Conservation (phyloP, 805 yeast genomes). For the Ogataea saltuana region DNA sequence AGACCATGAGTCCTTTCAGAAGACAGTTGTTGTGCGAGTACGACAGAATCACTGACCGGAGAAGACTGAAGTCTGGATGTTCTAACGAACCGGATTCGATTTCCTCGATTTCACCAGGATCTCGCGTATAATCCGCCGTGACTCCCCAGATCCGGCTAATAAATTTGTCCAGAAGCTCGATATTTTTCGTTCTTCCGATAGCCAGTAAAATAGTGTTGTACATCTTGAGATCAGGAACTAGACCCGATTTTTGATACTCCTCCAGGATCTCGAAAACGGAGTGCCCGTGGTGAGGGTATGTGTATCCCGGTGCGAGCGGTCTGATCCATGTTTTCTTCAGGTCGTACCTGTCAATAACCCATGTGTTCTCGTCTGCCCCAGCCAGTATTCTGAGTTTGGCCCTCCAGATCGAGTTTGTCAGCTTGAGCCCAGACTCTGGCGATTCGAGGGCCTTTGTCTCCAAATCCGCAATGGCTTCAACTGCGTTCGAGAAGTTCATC, state of each 20-base stretch:
- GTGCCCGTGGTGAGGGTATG: constrained; percentile 17
- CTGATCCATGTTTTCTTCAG: constrained; percentile 19
- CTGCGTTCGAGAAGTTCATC: constrained; percentile 22
- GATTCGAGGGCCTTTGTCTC: constrained; percentile 18
- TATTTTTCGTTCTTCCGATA: constrained; percentile 31
- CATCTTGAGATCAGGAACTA: constrained; percentile 26
- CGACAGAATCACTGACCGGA: constrained; percentile 32
- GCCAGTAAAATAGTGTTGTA: constrained; percentile 30
- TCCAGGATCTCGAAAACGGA: constrained; percentile 19
- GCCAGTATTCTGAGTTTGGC: constrained; percentile 28
- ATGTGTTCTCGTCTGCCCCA: constrained; percentile 25
- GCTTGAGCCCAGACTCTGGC: constrained; percentile 5
- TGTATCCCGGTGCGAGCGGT: constrained; percentile 11
- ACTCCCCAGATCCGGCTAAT: constrained; percentile 34
- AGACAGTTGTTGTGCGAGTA: constrained; percentile 34
- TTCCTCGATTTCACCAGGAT: constrained; percentile 4
- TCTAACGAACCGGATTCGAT: constrained; percentile 13
- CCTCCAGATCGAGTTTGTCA: constrained; percentile 30
- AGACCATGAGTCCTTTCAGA: constrained; percentile 29
- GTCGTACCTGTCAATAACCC: constrained; percentile 28
- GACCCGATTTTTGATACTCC: constrained; percentile 20
- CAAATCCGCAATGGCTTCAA: constrained; percentile 20
- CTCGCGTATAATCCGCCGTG: constrained; percentile 7
- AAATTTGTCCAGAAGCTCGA: constrained; percentile 25
- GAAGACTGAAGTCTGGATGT: constrained; percentile 30